These are phyloP conservation scores for Hyaloscypha bicolor DNA, from an alignment of 495 filamentous ascomycete species.

Conservation along the genomic window DNA sequence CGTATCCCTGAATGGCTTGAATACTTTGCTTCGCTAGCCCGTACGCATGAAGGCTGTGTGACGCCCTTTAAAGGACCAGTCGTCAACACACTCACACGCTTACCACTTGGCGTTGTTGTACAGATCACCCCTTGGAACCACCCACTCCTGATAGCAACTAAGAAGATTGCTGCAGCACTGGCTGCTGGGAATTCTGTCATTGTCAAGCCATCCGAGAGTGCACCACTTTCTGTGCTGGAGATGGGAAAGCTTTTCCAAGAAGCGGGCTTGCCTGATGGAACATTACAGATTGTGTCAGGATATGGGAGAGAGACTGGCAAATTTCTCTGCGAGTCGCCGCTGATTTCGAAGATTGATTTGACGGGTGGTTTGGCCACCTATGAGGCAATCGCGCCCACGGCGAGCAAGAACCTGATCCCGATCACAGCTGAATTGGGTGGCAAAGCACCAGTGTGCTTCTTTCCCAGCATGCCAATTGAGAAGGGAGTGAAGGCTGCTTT, in stretches of 20 bases:
- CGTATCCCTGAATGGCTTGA: conserved; percentile 65
- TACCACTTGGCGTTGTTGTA: conserved; percentile 63
- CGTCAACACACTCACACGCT: conserved; percentile 51
- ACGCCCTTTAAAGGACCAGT: conserved; percentile 55
- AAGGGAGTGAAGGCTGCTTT: conserved; percentile 49
- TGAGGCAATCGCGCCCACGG: conserved; percentile 46
- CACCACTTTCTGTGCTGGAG: conserved; percentile 57
- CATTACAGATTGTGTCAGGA: conserved; percentile 52
- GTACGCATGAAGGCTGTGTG: conserved; percentile 61
- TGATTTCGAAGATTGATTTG: conserved; percentile 62
- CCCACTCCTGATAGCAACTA: conserved; percentile 63
- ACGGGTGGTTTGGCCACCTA: conserved; percentile 57
- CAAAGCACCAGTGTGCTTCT: conserved; percentile 55
- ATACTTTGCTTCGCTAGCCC: conserved; percentile 62
- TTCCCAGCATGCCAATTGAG: conserved; percentile 43
- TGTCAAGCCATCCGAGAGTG: conserved; percentile 63
- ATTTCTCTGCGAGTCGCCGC: conserved; percentile 52
- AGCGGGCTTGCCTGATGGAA: conserved; percentile 56
- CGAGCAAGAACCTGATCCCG: conserved; percentile 52
- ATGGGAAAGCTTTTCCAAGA: conserved; percentile 52
- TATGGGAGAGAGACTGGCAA: conserved; percentile 56
- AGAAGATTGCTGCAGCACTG: conserved; percentile 63
- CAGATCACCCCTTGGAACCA: conserved; percentile 71
- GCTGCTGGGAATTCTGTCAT: conserved; percentile 65
- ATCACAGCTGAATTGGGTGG: conserved; percentile 64